phyloP scores from a whole-genome alignment of 768 basidiomycete species.

The Hypsizygus marmoreus region DNA sequence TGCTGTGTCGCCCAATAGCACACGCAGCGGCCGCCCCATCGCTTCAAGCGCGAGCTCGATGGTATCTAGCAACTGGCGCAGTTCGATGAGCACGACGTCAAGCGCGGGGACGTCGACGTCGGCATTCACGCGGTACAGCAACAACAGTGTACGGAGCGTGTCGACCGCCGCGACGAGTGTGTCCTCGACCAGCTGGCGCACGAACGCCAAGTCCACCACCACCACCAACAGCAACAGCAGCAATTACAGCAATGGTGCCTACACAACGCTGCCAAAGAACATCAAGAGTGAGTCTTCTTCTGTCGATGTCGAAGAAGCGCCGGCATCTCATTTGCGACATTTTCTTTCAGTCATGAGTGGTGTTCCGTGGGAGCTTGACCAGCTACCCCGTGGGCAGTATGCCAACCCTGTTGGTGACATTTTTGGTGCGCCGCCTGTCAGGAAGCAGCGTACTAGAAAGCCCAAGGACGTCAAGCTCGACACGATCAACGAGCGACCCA shows the following conservation, averaged over 20 bases:
- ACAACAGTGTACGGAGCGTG: conserved; percentile 69
- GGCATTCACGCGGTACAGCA: conserved; percentile 81
- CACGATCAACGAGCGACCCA: conserved; percentile 75
- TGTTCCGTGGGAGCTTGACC: conserved; percentile 72
- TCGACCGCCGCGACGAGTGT: conserved; percentile 83
- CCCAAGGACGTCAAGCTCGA: conserved; percentile 67
- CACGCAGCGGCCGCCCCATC: conserved; percentile 51
- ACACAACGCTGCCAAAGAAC: conserved; percentile 58
- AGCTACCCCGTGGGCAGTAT: conserved; percentile 68
- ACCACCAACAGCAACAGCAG: conserved; percentile 27
- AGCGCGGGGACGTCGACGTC: conserved; percentile 70
- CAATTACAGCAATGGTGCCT: conserved; percentile 28
- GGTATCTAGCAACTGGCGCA: conserved; percentile 76
- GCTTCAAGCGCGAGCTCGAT: conserved; percentile 64
- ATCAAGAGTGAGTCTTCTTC: conserved; percentile 84
- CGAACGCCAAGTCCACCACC: conserved; percentile 39
- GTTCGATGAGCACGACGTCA: conserved; percentile 68
- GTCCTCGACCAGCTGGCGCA: conserved; percentile 74
- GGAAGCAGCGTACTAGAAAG: conserved; percentile 70
- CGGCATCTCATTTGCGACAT: conserved; percentile 13
- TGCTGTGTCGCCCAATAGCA: conserved; percentile 61
- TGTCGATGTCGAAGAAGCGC: too few species aligned
- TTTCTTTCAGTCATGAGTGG: conserved; percentile 66
- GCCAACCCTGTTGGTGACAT: conserved; percentile 62
- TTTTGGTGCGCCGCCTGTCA: conserved; percentile 59